Evolutionary conservation across 2,329 filamentous ascomycete species (phyloP).

Genomic region (Westerdykella aurantiaca): DNA sequence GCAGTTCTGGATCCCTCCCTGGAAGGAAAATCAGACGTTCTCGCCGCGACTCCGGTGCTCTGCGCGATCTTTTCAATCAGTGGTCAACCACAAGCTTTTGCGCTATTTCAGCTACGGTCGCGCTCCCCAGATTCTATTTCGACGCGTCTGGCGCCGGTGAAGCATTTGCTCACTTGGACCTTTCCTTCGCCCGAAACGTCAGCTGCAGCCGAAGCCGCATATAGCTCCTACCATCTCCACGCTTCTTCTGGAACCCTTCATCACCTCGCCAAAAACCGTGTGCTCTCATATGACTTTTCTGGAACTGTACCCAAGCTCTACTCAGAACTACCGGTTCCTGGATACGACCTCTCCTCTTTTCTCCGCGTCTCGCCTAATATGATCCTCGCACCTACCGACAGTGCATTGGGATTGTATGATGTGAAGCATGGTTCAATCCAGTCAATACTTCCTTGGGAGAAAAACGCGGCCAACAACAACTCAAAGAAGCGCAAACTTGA

Average conservation of each 20-base stretch:
- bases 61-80: slow-evolving; percentile 25
- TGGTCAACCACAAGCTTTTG: slow-evolving; percentile 14
- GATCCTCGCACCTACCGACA: slow-evolving; percentile 55
- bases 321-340: slow-evolving; percentile 46
- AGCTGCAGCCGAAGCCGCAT: slow-evolving; percentile 2
- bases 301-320: slow-evolving; percentile 56
- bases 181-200: slow-evolving; percentile 19
- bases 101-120: slow-evolving; percentile 26
- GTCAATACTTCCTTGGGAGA: slow-evolving; percentile 35
- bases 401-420: slow-evolving; percentile 56
- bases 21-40: slow-evolving; percentile 22
- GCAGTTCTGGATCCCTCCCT: slow-evolving; percentile 32
- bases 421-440: slow-evolving; percentile 57
- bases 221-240: slow-evolving; percentile 52
- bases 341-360: slow-evolving; percentile 55
- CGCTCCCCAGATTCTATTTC: slow-evolving; percentile 27
- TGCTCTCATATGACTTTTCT: slow-evolving; percentile 61
- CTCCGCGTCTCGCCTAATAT: slow-evolving; percentile 61
- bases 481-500: slow-evolving; percentile 32
- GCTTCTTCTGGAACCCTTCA: slow-evolving; percentile 59
- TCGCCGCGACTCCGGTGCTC: slow-evolving; percentile 34
- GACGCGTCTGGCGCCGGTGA: slow-evolving; percentile 23
- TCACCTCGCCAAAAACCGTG: slow-evolving; percentile 49
- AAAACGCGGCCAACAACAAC: slow-evolving; percentile 25
- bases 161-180: slow-evolving; percentile 28